Base-by-base conservation (phyloP, 1,284 basidiomycete species). In the Sanghuangporus sanghuang region DNA sequence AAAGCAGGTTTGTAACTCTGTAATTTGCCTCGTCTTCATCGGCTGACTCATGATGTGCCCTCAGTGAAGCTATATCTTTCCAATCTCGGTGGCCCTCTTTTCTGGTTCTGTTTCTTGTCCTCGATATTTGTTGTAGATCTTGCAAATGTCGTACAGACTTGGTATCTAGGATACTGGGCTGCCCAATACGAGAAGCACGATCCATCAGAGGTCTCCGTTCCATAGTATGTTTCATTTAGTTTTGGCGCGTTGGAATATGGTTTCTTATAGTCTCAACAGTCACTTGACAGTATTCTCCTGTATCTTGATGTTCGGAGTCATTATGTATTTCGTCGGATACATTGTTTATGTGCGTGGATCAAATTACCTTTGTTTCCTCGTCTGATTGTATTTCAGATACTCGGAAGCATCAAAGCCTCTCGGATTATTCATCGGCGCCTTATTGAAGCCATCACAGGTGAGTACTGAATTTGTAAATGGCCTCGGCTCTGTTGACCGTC, bases 121-220 rank as follows among this genome's bases (percentile, higher is more conserved):
- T 68, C 70, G 11, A 48, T 73, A 55, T 23, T 69, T 4, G 8
- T 73, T 1, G 69, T 52, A 3, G 69, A 72, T 16, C 21, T 68
- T 27, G 60, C 65, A 21, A 66, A 67, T 18, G 72, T 76, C 0
- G 75, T 78, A 58, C 78, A 82, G 67, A 75, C 75, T 1, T 84
- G 79, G 76, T 84, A 81, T 74, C 75, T 85, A 8, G 83, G 82
- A 40, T 73, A 76, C 56, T 85, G 82, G 83, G 77, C 81, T 4
- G 66, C 73, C 12, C 80, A 83, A 44, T 85, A 84, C 68, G 75
- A 77, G 21, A 71, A 71, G 36, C 66, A 68, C 14, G 61, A 60
- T 35, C 48, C 69, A 6, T 69, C 70, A 3, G 68, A 74, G 35
- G 72, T 78, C 14, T 66, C 67, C 6, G 70, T 74, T 7, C 46